Evolutionary conservation across 257 asterid species (phyloP).

Genomic region (Solanum chilense): DNA sequence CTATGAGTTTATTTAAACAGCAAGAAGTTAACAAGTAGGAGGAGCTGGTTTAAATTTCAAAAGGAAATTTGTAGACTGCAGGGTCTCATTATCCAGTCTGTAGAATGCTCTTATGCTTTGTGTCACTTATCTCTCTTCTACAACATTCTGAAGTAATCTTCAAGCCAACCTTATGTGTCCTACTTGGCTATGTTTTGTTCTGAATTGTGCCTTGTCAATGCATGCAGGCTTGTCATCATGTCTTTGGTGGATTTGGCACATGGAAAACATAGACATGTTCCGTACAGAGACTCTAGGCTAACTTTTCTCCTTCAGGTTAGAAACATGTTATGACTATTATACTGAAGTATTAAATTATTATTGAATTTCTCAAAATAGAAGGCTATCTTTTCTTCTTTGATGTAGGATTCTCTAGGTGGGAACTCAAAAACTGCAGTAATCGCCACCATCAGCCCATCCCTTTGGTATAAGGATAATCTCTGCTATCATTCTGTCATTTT

Average conservation of each 20-base stretch:
- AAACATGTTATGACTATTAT: conserved; percentile 1
- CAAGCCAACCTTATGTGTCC: not conserved
- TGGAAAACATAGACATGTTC: conserved; percentile 77
- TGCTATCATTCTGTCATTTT: not conserved
- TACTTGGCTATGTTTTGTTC: not conserved
- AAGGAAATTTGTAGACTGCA: not conserved
- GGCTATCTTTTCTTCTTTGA: not conserved
- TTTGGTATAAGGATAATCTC: conserved; percentile 30
- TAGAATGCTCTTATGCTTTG: not conserved
- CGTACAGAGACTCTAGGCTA: conserved; percentile 82
- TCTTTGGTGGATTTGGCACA: conserved; percentile 80
- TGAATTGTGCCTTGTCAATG: not conserved
- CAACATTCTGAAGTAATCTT: not conserved
- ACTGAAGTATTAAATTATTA: not conserved
- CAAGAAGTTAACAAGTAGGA: not conserved
- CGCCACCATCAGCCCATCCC: conserved; percentile 82
- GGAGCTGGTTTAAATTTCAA: not conserved
- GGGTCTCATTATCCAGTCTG: not conserved
- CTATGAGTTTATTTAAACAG: not conserved
- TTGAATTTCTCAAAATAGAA: not conserved
- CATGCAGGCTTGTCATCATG: conserved; percentile 67
- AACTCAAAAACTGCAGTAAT: conserved; percentile 80
- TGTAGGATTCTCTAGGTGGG: conserved; percentile 93
- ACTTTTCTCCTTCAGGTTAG: conserved; percentile 92
- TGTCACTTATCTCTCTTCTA: not conserved